phyloP scores from a whole-genome alignment of 108 stramenopile genomes.

The Nitzschia inconspicua region DNA sequence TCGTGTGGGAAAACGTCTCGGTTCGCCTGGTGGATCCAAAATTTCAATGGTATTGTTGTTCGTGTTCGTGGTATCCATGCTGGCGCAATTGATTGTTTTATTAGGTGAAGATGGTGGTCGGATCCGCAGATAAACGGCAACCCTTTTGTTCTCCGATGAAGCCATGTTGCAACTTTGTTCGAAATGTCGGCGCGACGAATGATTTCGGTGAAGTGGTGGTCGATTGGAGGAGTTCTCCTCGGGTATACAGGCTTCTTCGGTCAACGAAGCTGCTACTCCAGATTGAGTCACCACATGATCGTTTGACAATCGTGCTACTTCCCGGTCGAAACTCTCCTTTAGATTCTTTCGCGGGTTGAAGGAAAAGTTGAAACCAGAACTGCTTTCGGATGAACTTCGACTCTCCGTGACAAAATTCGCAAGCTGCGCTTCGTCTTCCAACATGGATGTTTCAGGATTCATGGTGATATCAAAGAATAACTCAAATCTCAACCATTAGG shows the following conservation, averaged over 20 bases:
- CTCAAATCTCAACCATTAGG: too few relatives aligned
- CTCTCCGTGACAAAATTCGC: constrained; percentile 2
- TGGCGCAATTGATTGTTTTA: not conserved
- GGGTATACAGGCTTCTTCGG: too few relatives aligned
- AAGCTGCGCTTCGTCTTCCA: constrained; percentile 13
- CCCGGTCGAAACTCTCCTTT: constrained; percentile 19
- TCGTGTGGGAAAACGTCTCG: constrained; percentile 30
- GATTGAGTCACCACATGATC: not conserved
- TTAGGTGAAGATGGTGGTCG: constrained; percentile 36
- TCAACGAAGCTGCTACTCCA: too few relatives aligned
- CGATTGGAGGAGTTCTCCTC: too few relatives aligned
- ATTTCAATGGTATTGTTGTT: constrained; percentile 54
- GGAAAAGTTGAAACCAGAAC: constrained; percentile 1
- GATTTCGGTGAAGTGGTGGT: too few relatives aligned
- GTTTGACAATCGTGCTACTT: not conserved
- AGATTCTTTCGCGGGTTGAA: constrained; percentile 13
- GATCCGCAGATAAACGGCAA: constrained; percentile 67
- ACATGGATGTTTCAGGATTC: too few relatives aligned
- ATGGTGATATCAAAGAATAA: too few relatives aligned
- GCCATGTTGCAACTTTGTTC: too few relatives aligned
- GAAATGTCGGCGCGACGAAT: too few relatives aligned
- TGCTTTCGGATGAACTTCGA: constrained; percentile 14
- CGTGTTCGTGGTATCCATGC: constrained; percentile 11
- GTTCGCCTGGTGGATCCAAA: constrained; percentile 3
- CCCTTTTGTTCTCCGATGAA: not conserved